Evolutionary conservation across 208 protist genomes (phyloP), one percentile per base, ranked within the genome.

Genomic region (Trypanosoma theileri): DNA sequence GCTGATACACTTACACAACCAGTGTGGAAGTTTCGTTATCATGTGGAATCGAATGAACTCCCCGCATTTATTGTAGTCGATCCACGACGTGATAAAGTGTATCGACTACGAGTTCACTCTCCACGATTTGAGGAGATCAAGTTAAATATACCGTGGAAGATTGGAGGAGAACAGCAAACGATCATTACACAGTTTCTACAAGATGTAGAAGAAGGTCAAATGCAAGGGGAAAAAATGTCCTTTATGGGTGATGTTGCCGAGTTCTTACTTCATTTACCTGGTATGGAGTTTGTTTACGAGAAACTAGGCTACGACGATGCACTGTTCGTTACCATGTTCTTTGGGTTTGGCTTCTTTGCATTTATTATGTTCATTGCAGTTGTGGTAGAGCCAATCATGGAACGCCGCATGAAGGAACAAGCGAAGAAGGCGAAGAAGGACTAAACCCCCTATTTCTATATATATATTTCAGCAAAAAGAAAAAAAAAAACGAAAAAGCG

Each of bases 21-120:
- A 46, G 55, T 80, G n/a, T 96, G 88, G 86, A 80, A 57, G 31
- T 62, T 42, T 56, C 79, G 80, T 64, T 92, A 93, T 76, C 70
- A 79, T 55, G 73, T 96, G 22, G 61, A 75, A 44, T 9, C 59
- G 55, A 55, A 75, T 11, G 79, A 93, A 31, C 64, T 94, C 42
- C 91, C 91, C 7, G 81, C 87, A n/a, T 68, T 96, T 40, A 1
- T 96, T 44, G 77, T 94, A 40, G 79, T 94, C 26, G 91, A 96
- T 73, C 79, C 84, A 21, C 65, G 77, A 53, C 85, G 85, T 13
- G 75, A 93, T 46, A 82, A 86, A 40, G 69, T 91, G 45, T 96
- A 81, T 73, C 81, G 85, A 31, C 72, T 86, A 59, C 66, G 79
- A 67, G 89, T 63, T 4, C 82, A 76, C 51, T 68, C 80, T 8